Evolutionary conservation across 2,329 filamentous ascomycete genomes (phyloP), one percentile per base, ranked within the genome.

Genomic region (Hortaea werneckii): DNA sequence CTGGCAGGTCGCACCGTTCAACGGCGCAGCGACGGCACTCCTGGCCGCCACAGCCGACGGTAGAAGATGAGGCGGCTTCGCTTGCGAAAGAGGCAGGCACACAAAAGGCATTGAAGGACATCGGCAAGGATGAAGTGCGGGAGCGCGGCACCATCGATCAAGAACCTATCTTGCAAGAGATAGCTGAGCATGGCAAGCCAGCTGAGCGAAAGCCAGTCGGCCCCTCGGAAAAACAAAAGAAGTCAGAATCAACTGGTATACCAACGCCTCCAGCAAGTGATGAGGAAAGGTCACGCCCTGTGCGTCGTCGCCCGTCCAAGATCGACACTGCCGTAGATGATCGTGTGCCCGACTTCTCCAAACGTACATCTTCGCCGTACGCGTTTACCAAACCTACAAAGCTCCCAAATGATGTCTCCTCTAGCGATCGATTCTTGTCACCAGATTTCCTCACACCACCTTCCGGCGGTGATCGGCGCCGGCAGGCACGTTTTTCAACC

Each of bases 61-160:
- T 83, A 41, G 84, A 89, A 61, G 83, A 88, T 59, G 84, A 87
- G 61, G 67, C 61, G 11, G 72, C 69, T 10, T 77, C 83, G 6
- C 64, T 86, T 34, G 75, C 75, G 5, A 78, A 73, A 59, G 84
- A 88, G 59, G 65, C 77, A 55, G 70, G 71, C 27, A 57, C 62
- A 38, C 64, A 65, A 28, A 54, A 58, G 30, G 53, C 63, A 32
- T 49, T 62, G 34, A 54, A 53, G 54, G 42, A 61, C 54, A 38
- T 56, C 52, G 44, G 71, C 68, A 46, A 59, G 45, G 80, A 82
- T 53, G 78, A 82, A 47, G 73, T 77, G 28, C 71, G 73, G 42
- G 74, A 75, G 47, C 76, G 77, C 46, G 85, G 85, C 35, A 75
- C 77, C 5, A 65, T 82, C 47, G 82, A 88, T 43, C 85, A 89